These are phyloP conservation scores for Mycena maculata DNA, from an alignment of 768 basidiomycete genomes.

Conservation along the genomic window DNA sequence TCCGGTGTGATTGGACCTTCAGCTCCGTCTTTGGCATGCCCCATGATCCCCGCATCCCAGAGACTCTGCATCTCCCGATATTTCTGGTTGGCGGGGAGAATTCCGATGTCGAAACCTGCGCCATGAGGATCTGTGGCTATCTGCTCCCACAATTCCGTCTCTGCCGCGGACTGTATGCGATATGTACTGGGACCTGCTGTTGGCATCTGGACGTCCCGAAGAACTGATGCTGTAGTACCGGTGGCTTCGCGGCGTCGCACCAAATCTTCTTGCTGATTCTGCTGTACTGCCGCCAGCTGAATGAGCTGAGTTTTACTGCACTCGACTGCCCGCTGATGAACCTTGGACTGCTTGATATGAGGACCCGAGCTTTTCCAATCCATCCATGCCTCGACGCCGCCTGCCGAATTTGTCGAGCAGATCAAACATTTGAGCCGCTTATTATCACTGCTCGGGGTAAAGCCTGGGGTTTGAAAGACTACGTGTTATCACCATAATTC, in stretches of 20 bases:
- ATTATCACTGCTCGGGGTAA: background rate
- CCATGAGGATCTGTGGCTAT: background rate
- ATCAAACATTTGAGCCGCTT: background rate
- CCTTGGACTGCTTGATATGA: background rate
- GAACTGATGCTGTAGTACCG: background rate
- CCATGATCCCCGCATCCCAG: slow-evolving; percentile 13
- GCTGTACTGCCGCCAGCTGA: background rate
- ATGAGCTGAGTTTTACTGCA: background rate
- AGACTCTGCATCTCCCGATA: background rate
- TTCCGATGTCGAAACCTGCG: background rate
- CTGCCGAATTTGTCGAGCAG: background rate
- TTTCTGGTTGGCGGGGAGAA: background rate
- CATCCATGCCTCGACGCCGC: background rate
- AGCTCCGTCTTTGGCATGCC: background rate
- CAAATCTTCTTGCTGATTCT: background rate
- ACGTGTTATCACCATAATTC: no score
- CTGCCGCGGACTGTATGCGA: background rate
- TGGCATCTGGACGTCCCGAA: background rate
- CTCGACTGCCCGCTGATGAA: background rate
- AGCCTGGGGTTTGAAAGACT: background rate
- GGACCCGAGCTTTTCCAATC: background rate
- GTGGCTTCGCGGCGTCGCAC: background rate
- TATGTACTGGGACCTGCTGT: no score
- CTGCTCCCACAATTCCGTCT: slow-evolving; percentile 6
- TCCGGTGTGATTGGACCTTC: background rate